phyloP scores from a whole-genome alignment of 1,139 yeast genomes.

The Arxiozyma telluris region DNA sequence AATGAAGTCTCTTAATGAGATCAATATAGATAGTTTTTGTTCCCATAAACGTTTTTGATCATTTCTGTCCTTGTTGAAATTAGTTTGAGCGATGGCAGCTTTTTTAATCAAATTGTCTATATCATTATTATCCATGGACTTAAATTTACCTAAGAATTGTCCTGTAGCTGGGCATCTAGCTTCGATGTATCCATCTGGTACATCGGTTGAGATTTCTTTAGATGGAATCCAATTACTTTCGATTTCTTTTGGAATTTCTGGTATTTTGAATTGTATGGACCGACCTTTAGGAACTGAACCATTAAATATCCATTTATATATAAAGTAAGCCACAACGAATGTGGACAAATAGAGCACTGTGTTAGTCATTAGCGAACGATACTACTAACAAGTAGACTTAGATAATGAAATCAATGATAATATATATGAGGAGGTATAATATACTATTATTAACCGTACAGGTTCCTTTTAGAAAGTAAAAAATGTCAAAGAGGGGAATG shows the following conservation, averaged over 20 bases:
- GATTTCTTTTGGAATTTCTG: background rate
- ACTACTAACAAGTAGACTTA: background rate
- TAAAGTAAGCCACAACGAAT: background rate
- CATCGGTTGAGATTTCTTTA: conserved; percentile 68
- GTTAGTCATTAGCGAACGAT: background rate
- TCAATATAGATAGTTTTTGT: conserved; percentile 59
- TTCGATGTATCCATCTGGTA: conserved; percentile 66
- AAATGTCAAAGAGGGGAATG: too few relatives aligned
- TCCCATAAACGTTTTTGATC: conserved; percentile 43
- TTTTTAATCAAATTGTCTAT: conserved; percentile 54
- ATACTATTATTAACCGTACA: background rate
- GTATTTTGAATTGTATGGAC: background rate
- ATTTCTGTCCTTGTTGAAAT: conserved; percentile 36
- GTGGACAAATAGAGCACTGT: background rate
- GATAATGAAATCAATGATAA: background rate
- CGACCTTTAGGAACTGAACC: background rate
- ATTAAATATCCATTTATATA: background rate
- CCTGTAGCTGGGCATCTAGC: conserved; percentile 85
- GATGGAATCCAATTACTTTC: background rate
- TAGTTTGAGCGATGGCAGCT: conserved; percentile 47
- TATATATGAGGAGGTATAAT: too few relatives aligned
- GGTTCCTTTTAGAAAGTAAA: background rate
- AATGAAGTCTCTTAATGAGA: conserved; percentile 63
- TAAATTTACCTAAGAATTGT: conserved; percentile 66
- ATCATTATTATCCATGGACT: conserved; percentile 53